These are phyloP conservation scores for Penicillium coprophilum DNA, from an alignment of 495 filamentous ascomycete species.

Conservation along the genomic window DNA sequence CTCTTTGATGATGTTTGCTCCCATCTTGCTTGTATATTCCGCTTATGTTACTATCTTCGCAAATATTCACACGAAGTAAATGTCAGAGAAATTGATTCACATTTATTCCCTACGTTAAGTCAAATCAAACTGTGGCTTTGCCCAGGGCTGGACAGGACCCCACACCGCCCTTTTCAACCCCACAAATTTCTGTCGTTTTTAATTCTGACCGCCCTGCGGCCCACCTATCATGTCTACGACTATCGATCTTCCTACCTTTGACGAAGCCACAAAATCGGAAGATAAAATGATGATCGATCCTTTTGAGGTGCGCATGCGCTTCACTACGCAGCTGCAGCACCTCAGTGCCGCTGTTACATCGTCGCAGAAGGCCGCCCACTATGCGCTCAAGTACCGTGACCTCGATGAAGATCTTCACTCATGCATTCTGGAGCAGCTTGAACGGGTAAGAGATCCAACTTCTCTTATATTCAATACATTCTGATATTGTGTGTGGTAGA, in stretches of 20 bases:
- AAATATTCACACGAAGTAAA: background rate
- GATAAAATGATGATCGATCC: slow-evolving; percentile 75
- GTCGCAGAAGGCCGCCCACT: slow-evolving; percentile 88
- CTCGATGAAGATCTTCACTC: slow-evolving; percentile 96
- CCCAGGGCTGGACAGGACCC: background rate
- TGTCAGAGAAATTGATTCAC: background rate
- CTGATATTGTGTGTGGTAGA: slow-evolving; percentile 45
- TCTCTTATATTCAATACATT: background rate
- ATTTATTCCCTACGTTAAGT: background rate
- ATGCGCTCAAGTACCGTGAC: slow-evolving; percentile 88
- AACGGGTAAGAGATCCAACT: slow-evolving; percentile 55
- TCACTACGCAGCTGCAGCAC: slow-evolving; percentile 81
- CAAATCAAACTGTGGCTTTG: slow-evolving; percentile 2
- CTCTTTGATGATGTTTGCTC: slow-evolving; percentile 23
- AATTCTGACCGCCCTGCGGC: background rate
- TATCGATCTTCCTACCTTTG: background rate
- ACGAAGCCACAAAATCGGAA: background rate
- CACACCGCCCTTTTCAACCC: background rate
- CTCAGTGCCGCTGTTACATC: slow-evolving; percentile 87
- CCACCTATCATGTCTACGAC: slow-evolving; percentile 9
- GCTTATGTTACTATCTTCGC: background rate
- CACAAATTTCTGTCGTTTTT: background rate
- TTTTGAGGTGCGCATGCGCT: slow-evolving; percentile 97
- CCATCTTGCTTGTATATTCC: slow-evolving; percentile 14
- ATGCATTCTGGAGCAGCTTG: slow-evolving; percentile 93